Evolutionary conservation across 2,329 filamentous ascomycete genomes (phyloP), one percentile per base, ranked within the genome.

Genomic region (Alternaria atra): DNA sequence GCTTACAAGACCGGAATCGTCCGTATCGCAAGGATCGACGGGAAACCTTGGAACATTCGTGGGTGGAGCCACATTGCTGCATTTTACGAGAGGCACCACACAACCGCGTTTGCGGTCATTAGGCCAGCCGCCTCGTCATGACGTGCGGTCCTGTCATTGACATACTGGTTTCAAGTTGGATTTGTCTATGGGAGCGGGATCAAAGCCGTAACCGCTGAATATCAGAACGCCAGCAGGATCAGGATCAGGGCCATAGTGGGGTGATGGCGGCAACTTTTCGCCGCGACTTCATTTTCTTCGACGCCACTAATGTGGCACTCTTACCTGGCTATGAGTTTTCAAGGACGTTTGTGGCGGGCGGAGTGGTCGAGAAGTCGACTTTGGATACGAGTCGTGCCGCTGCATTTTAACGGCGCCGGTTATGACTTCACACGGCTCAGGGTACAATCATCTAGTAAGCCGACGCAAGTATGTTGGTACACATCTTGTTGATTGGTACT

Each of bases 1-100:
- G 53, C 48, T 52, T 42, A 46, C 51, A 61, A 57, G 50, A 54
- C 50, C 32, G 46, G 34, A 50, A 25, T 37, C 34, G 37, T n/a
- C 37, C 51, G 29, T 25, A 23, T 17, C 51, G 20, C 17, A 42
- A 42, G 34, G 15, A 30, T 13, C 23, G 23, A 50, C 42, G 6
- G 44, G 23, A 23, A 37, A n/a, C 29, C 30, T 23, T 32, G 35
- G 43, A 39, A 25, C 17, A 32, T 35, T 17, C 30, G 42, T 40
- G 10, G 48, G 46, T 46, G 47, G 52, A 37, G n/a, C 10, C 12
- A 61, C 56, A 37, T 15, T 13, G 37, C 51, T 58, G 57, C 34
- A 17, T 35, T 23, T 17, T 32, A 12, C 27, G 20, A 32, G 43
- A 10, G 20, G 27, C n/a, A 35, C 30, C 23, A 35, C 32, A 39